Evolutionary conservation across 768 basidiomycete species (phyloP), one percentile per base, ranked within the genome.

Genomic region (Termitomyces titanicus): DNA sequence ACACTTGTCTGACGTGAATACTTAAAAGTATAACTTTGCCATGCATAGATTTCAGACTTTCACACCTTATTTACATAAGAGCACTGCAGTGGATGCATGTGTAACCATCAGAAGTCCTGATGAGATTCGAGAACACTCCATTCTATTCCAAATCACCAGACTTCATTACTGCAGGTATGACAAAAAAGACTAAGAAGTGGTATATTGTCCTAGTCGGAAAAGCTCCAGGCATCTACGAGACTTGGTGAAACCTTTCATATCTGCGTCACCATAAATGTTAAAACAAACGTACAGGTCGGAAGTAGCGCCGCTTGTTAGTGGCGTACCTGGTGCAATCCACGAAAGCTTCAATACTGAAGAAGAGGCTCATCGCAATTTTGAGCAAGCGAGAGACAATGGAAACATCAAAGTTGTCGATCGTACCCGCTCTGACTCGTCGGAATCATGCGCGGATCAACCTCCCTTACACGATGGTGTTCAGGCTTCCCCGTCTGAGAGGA

Each of bases 311-410:
- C 69, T 77, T 50, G 76, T 79, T 11, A 73, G 61, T 50, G 70
- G 74, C 4, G 71, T 82, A 10, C 67, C 76, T 9, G 74, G 73
- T 33, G 65, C 78, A 3, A 57, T 76, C 6, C 64, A 73, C 59
- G 73, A 83, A 55, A 68, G 77, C 43, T 83, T 79, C 59, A 9
- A 55, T 2, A 70, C 76, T 3, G 61, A 75, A 57, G 74, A 69
- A 27, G 74, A 81, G 56, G 82, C 82, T 0, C 34, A 42, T 20
- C 58, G 61, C 6, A 64, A 62, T 43, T 77, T 74, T 60, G 46
- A 58, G 3, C 57, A 66, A 49, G 72, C 64, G 39, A 50, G 55
- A 27, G 51, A 55, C 4, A 65, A 58, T 44, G 74, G 75, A 47
- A 62, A 63, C 39, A 70, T 68, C 8, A 69, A 63, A 33, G 55